phyloP scores from a whole-genome alignment of 805 yeast species.

The Jamesozyma gamospora region DNA sequence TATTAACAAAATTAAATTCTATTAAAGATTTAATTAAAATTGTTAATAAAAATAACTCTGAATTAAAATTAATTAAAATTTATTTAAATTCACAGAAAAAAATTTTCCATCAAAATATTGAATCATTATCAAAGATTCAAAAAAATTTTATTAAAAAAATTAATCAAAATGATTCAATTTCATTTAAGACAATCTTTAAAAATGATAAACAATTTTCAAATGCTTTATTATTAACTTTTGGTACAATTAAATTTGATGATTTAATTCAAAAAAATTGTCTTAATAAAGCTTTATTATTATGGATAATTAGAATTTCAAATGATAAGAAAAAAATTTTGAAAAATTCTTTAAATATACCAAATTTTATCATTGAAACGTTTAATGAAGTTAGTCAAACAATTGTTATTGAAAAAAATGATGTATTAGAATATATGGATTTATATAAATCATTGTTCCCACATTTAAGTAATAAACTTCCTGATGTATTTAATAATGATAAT shows the following conservation, averaged over 20 bases:
- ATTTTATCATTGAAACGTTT: constrained; percentile 39
- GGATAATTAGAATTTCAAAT: constrained; percentile 52
- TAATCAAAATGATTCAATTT: constrained; percentile 23
- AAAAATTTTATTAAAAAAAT: constrained; percentile 39
- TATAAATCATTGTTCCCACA: constrained; percentile 46
- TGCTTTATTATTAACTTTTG: constrained; percentile 47
- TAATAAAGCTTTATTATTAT: constrained; percentile 51
- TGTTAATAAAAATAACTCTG: constrained; percentile 13
- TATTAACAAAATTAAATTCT: constrained; percentile 39
- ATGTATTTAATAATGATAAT: constrained; percentile 42
- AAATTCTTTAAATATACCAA: constrained; percentile 32
- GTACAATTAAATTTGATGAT: constrained; percentile 45
- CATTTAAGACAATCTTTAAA: constrained; percentile 50
- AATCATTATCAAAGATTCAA: constrained; percentile 22
- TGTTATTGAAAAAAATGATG: constrained; percentile 41
- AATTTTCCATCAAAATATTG: constrained; percentile 37
- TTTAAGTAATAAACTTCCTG: constrained; percentile 42
- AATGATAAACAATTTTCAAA: constrained; percentile 44
- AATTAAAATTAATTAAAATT: constrained; percentile 31
- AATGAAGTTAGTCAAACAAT: constrained; percentile 30
- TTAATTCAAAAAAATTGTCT: constrained; percentile 38
- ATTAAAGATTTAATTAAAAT: constrained; percentile 29
- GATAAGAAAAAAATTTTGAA: constrained; percentile 21
- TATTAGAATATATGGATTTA: constrained; percentile 42
- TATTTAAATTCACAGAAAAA: constrained; percentile 43